Evolutionary conservation across 495 filamentous ascomycete species (phyloP).

Genomic region (Penicillium pancosmium): DNA sequence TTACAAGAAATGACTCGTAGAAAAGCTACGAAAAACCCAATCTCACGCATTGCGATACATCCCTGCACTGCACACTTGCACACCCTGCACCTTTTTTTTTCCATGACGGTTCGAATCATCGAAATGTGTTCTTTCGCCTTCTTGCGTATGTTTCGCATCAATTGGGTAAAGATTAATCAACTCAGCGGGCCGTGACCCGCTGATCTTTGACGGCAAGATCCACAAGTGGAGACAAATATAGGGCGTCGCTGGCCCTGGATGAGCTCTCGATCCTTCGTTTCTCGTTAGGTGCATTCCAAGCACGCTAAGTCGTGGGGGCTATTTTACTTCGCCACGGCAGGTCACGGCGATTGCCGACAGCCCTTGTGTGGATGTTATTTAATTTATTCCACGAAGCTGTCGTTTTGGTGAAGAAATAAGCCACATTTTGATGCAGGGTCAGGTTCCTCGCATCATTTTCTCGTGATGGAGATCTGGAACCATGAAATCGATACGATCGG

Average conservation of each 20-base stretch:
- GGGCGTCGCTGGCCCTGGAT: not conserved
- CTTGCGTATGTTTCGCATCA: not conserved
- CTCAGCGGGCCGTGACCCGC: not conserved
- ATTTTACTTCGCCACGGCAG: not conserved
- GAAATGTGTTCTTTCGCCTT: constrained; percentile 1
- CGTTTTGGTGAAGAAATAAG: not conserved
- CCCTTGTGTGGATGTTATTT: not conserved
- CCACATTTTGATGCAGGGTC: not conserved
- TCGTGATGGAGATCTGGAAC: not conserved
- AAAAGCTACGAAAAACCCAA: too few species aligned
- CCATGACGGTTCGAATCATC: not conserved
- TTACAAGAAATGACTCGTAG: too few species aligned
- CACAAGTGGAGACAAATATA: not conserved
- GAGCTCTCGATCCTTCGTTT: not conserved
- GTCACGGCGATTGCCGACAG: not conserved
- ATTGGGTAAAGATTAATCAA: not conserved
- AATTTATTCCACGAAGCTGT: not conserved
- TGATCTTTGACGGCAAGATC: constrained; percentile 1
- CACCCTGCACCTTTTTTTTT: too few species aligned
- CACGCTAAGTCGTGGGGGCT: constrained; percentile 3
- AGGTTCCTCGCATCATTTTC: not conserved
- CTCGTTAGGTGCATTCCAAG: not conserved
- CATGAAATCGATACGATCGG: not conserved
- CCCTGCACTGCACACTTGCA: too few species aligned
- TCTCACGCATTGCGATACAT: too few species aligned